Evolutionary conservation across 352 stramenopile species (phyloP).

Genomic region (Globisporangium echinulatum): DNA sequence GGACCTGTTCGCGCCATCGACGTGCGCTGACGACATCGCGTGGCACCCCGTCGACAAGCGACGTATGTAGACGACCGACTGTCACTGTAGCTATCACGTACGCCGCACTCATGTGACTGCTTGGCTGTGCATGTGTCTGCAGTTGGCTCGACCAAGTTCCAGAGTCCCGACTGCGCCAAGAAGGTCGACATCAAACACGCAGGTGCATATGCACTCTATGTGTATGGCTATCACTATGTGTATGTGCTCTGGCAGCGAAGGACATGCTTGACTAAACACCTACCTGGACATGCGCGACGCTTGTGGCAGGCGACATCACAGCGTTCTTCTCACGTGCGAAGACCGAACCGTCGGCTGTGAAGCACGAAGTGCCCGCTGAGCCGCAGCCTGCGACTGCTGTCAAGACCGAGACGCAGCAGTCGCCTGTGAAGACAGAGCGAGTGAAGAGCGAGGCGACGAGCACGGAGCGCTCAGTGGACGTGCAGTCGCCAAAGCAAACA

Average conservation of each 20-base stretch:
- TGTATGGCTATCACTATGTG: background rate
- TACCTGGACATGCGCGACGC: background rate
- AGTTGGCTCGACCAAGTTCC: slow-evolving; percentile 75
- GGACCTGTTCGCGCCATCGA: slow-evolving; percentile 48
- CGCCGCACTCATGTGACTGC: too few species aligned
- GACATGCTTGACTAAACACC: background rate
- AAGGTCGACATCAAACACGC: slow-evolving; percentile 73
- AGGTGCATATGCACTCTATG: slow-evolving; percentile 20
- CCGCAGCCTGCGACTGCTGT: too few species aligned
- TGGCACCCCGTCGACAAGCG: slow-evolving; percentile 77
- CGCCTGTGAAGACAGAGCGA: too few species aligned
- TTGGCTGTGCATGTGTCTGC: background rate
- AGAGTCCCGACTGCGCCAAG: slow-evolving; percentile 65
- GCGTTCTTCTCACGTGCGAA: slow-evolving; percentile 48
- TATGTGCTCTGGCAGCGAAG: too few species aligned
- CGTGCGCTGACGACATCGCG: slow-evolving; percentile 35
- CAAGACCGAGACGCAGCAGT: background rate
- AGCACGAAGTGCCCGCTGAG: background rate
- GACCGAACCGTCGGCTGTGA: background rate
- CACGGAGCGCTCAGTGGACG: too few species aligned
- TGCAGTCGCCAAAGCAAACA: too few species aligned
- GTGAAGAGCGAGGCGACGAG: too few species aligned
- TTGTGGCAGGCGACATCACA: slow-evolving; percentile 49
- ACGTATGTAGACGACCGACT: slow-evolving; percentile 18
- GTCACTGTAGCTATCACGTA: too few species aligned